Percentiles rank a stretch among this genome's conserved stretches.
phyloP scores from a whole-genome alignment of 441 rosid species.

The Metrosideros polymorpha region DNA sequence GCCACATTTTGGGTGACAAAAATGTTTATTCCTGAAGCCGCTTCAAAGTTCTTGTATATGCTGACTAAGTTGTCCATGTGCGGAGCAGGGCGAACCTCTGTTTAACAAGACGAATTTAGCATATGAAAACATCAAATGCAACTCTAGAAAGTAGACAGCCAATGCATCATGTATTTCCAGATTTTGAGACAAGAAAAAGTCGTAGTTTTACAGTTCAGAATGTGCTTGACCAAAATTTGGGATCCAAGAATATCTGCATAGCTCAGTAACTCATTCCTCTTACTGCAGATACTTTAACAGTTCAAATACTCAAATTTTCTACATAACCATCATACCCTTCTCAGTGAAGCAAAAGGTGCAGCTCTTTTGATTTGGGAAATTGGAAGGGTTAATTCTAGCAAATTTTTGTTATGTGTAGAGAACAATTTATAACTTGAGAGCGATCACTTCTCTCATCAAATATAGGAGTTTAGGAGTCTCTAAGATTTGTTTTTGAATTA shows the following conservation, averaged over 20 bases:
- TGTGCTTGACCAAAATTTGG: neutral
- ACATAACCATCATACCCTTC: neutral
- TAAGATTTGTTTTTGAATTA: neutral
- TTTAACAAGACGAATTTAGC: neutral
- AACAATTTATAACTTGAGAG: neutral
- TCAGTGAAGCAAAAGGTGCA: neutral
- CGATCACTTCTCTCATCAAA: neutral
- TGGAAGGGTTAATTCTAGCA: neutral
- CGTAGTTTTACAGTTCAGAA: neutral
- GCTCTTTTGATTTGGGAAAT: neutral
- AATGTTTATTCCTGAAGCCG: slow-evolving; percentile 64
- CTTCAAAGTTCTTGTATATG: slow-evolving; percentile 83
- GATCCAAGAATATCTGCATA: neutral
- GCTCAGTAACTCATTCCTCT: neutral
- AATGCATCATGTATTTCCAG: neutral
- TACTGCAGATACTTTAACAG: neutral
- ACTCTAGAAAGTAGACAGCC: neutral
- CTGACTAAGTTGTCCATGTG: slow-evolving; percentile 91
- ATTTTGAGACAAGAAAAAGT: neutral
- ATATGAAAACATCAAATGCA: neutral
- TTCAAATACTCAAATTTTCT: neutral
- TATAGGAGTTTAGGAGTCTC: neutral
- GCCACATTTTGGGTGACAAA: slow-evolving; percentile 42
- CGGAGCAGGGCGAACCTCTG: slow-evolving; percentile 82
- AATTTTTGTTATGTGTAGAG: neutral